These are phyloP conservation scores for Candida ulmi DNA, from an alignment of 805 yeast genomes.

Conservation along the genomic window DNA sequence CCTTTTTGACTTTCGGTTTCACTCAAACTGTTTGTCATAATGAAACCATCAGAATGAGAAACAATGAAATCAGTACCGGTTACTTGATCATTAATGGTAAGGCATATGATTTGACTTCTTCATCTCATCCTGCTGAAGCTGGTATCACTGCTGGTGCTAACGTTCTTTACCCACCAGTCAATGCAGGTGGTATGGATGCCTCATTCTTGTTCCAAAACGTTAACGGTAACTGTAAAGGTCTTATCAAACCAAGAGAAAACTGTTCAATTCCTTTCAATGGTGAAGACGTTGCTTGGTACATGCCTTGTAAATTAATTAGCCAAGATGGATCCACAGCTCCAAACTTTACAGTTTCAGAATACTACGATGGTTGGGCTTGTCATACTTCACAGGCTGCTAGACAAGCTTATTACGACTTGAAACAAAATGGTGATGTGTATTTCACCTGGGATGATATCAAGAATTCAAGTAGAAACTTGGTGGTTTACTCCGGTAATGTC, in stretches of 20 bases:
- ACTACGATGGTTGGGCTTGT: slow-evolving; percentile 86
- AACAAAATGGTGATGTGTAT: slow-evolving; percentile 67
- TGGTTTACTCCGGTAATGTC: slow-evolving; percentile 87
- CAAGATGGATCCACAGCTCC: slow-evolving; percentile 70
- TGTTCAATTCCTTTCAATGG: slow-evolving; percentile 66
- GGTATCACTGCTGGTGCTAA: slow-evolving; percentile 71
- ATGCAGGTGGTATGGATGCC: slow-evolving; percentile 86
- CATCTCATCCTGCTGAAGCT: slow-evolving; percentile 77
- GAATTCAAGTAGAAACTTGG: slow-evolving; percentile 64
- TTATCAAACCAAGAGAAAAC: slow-evolving; percentile 64
- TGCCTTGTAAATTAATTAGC: slow-evolving; percentile 76
- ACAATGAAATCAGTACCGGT: slow-evolving; percentile 53
- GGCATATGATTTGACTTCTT: slow-evolving; percentile 63
- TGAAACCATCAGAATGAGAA: slow-evolving; percentile 43
- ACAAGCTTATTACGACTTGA: slow-evolving; percentile 53
- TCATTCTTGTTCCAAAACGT: slow-evolving; percentile 86
- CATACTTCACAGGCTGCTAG: slow-evolving; percentile 75
- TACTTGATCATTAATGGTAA: slow-evolving; percentile 77
- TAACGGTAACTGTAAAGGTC: slow-evolving; percentile 79
- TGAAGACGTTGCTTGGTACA: slow-evolving; percentile 83
- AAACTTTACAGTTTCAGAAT: slow-evolving; percentile 49
- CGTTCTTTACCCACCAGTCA: slow-evolving; percentile 74
- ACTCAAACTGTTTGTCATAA: slow-evolving; percentile 72
- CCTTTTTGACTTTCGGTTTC: slow-evolving; percentile 86
- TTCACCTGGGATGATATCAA: slow-evolving; percentile 87